Conservation (phyloP, 2,329 filamentous ascomycete species). For the Pleurostoma richardsiae region DNA sequence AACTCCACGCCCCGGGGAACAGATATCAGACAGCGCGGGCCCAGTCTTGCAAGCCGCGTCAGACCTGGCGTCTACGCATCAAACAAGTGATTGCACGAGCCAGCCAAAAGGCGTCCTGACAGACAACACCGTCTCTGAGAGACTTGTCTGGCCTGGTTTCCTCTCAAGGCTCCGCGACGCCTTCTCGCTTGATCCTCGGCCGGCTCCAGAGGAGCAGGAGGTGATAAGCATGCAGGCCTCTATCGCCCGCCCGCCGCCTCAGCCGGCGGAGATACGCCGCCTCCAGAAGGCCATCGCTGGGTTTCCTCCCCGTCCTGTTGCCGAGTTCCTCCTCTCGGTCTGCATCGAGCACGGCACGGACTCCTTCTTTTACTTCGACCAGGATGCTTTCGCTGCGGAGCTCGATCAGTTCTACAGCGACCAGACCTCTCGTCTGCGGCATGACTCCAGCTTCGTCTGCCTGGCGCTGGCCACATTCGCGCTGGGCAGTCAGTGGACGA, state of each 20-base stretch:
- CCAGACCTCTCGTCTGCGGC: slow-evolving; percentile 9
- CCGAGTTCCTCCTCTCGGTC: slow-evolving; percentile 20
- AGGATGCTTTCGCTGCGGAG: slow-evolving; percentile 15
- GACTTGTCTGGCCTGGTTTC: slow-evolving; percentile 18
- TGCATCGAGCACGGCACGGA: slow-evolving; percentile 20
- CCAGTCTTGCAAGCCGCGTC: neutral
- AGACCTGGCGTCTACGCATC: slow-evolving; percentile 8
- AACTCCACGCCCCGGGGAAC: too few species aligned
- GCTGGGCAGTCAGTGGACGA: slow-evolving; percentile 27
- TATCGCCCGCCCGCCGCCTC: neutral
- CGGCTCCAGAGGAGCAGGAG: slow-evolving; percentile 10
- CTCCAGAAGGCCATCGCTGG: slow-evolving; percentile 13
- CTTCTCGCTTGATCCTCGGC: slow-evolving; percentile 18
- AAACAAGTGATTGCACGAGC: neutral
- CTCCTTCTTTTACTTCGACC: slow-evolving; percentile 23
- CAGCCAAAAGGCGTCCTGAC: neutral
- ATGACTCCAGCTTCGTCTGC: slow-evolving; percentile 18
- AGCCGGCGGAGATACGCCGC: slow-evolving; percentile 12
- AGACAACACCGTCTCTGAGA: slow-evolving; percentile 6
- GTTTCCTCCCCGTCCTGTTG: slow-evolving; percentile 18
- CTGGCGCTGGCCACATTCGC: slow-evolving; percentile 19
- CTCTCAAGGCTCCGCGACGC: slow-evolving; percentile 17
- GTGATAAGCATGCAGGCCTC: slow-evolving; percentile 9
- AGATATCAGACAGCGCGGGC: too few species aligned
- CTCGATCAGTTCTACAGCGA: slow-evolving; percentile 19